These are phyloP conservation scores for Penicillium glabrum DNA, from an alignment of 2,329 filamentous ascomycete species.

Conservation along the genomic window DNA sequence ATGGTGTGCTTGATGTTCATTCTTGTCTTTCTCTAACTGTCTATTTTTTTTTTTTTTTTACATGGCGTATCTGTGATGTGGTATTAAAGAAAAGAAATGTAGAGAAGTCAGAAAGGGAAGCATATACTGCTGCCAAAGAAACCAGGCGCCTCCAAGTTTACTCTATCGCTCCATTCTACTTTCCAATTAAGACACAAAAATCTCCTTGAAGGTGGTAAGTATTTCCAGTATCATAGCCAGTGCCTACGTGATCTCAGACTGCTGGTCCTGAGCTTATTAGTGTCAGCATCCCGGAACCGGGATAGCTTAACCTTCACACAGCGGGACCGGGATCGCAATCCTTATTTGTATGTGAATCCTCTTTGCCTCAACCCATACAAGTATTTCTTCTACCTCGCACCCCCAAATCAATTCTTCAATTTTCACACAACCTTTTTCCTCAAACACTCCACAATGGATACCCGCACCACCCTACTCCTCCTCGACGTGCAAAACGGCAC, in stretches of 20 bases:
- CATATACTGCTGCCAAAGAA: too few relatives aligned
- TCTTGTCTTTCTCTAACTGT: too few relatives aligned
- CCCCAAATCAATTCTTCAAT: not conserved
- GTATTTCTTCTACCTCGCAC: not conserved
- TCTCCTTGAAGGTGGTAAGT: not conserved
- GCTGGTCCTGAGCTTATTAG: too few relatives aligned
- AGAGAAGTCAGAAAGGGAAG: not conserved
- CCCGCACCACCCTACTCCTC: conserved; percentile 32
- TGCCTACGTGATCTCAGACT: too few relatives aligned
- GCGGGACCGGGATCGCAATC: not conserved
- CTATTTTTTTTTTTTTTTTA: too few relatives aligned
- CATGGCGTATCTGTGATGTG: too few relatives aligned
- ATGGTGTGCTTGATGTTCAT: not conserved
- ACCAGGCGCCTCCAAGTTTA: not conserved
- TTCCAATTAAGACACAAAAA: too few relatives aligned
- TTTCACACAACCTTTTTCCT: not conserved
- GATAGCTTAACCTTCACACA: not conserved
- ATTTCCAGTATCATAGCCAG: not conserved
- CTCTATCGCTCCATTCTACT: too few relatives aligned
- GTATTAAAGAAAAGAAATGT: too few relatives aligned
- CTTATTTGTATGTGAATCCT: not conserved
- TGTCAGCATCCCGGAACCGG: not conserved
- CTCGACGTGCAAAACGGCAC: conserved; percentile 38
- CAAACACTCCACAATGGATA: not conserved
- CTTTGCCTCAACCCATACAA: not conserved